Base-by-base conservation (phyloP, 805 yeast genomes). In the Huiozyma naganishii region DNA sequence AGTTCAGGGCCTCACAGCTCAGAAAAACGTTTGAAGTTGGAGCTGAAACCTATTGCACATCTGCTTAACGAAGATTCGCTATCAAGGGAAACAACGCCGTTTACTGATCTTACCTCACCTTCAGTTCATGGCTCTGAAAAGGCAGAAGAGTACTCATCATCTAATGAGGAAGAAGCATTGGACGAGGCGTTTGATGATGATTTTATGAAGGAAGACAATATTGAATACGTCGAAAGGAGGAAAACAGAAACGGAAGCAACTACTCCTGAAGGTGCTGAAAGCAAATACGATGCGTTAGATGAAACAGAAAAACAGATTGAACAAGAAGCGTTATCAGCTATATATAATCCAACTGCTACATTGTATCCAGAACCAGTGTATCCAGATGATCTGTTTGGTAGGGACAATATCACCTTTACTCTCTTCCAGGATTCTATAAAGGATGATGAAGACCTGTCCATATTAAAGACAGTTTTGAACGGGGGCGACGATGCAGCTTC, bases 361-460 rank as follows among this genome's bases (percentile, higher is more conserved):
- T 71, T 58, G 1, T 44, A 49, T 4, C 87, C 90, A 1, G 48
- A 57, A 10, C 72, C 87, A 0, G 87, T 82, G 2, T 77, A 68
- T 45, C 72, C 71, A 10, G 73, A 69, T 37, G 63, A 62, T 8
- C 35, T 41, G 9, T 32, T 37, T 40, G 46, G 46, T 11, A 33
- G 12, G 8, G 11, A 32, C 3, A 17, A 37, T 1, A 29, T 57
- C 6, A 46, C 49, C 38, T 53, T 87, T 23, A 66, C 64, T 5
- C 67, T 68, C 13, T 49, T 85, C 3, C 83, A 80, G 48, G 55
- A 60, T 2, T 45, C 77, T 2, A 62, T 88, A 6, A 77, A 76
- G 52, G 95, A 88, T 55, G 77, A 75, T 1, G 95, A 89, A 58
- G 97, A 88, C 59, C 64, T 79, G 40, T 58, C 55, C 33, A 55